Evolutionary conservation across 768 basidiomycete genomes (phyloP), one percentile per base, ranked within the genome.

Genomic region (Mrakia frigida): DNA sequence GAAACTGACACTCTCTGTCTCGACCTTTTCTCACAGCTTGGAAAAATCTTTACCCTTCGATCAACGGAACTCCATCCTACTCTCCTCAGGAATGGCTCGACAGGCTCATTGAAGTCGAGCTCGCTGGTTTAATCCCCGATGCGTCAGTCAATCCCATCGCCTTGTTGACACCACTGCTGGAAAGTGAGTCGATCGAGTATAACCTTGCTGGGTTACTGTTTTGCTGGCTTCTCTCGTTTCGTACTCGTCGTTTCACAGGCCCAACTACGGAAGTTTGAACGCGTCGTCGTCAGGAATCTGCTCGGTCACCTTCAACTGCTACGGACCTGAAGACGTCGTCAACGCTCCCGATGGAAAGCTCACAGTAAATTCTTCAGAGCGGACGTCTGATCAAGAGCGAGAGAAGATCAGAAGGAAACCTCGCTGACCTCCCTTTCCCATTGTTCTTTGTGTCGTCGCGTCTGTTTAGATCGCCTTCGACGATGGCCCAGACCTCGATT

Each of bases 291-390:
- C 37, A 1, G 61, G 14, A 18, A 74, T 74, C 35, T 74, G 73
- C 35, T 56, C 56, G 3, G 39, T 60, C 18, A 39, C 73, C 10
- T 37, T 69, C 41, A 23, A n/a, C 18, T 46, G 83, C 74, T 82
- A 81, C 71, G 86, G 85, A 59, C 79, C 85, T 3, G 88, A 87
- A 11, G 92, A 92, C 79, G 80, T 92, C 68, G 90, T 90, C 88
- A 88, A 95, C 78, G 91, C 90, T 0, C 93, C 94, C 0, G 82
- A 86, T 43, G 91, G 91, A 10, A 83, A 86, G 70, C 84, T 92
- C 73, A 91, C 81, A 0, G 80, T 82, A 75, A 65, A 52, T 4
- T 33, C 7, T 31, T 14, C 18, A 43, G 6, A 1, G 28, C 53
- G 37, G 18, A 16, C 53, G 18, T 10, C 14, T n/a, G n/a, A n/a